Base-by-base conservation (phyloP, 2,329 filamentous ascomycete genomes). In the Colletotrichum chrysophilum region DNA sequence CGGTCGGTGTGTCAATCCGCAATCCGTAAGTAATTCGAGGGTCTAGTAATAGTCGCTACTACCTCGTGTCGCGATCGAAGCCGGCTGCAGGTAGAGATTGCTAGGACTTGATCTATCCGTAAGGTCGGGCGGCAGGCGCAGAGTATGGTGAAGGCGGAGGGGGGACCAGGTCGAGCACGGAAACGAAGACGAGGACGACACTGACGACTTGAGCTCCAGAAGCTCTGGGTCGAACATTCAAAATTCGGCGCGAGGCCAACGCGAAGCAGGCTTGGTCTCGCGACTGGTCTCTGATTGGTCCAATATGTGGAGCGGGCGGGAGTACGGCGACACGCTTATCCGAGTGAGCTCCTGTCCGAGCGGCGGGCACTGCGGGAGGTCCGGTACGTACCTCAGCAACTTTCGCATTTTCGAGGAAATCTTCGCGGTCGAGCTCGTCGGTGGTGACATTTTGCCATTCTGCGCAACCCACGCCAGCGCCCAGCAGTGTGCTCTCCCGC, bases 191-290 rank as follows among this genome's bases (percentile, higher is more conserved):
- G 43, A 52, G 43, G 43, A 7, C 43, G 43, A 52, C 43, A 21
- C n/a, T 52, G 28, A 32, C 14, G 26, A 32, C 28, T 60, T 60
- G 66, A 69, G 66, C 34, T 48, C 34, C 43, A 28, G 24, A 18
- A 70, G 70, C 70, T 76, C 58, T 30, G 21, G 70, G 43, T 75
- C 60, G 62, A 72, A 38, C 64, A 28, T 68, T 77, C 65, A 76
- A 76, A 76, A 65, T 74, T 76, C 52, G 75, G 71, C 76, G 68
- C 71, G 71, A 77, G 74, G 69, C 74, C 66, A 73, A 77, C 65
- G 73, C 66, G 67, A 26, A 66, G 48, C 67, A 52, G 62, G 48
- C 64, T 74, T 74, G 61, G 58, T 18, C 67, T 74, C 74, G 76
- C 76, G 76, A 77, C 75, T 18, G 75, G 13, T 14, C n/a, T 34